Percentiles rank a stretch among this genome's conserved stretches.
Evolutionary conservation across 2,329 filamentous ascomycete species (phyloP).

Genomic region (Colletotrichum tropicale): DNA sequence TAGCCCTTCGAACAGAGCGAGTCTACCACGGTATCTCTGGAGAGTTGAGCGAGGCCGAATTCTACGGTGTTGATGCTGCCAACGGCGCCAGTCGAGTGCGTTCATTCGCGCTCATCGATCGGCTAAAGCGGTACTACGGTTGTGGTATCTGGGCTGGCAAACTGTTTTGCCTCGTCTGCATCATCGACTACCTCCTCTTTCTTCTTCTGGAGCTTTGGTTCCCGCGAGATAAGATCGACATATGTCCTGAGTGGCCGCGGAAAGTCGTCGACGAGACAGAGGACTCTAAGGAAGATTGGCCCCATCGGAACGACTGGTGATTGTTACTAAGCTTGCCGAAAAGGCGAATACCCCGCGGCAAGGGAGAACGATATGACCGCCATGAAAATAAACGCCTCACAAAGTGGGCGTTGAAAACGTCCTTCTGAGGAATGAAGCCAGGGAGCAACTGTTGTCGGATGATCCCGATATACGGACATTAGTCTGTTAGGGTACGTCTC

Average conservation of each 20-base stretch:
- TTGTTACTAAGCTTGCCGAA: background rate
- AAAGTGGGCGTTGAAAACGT: background rate
- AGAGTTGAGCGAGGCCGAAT: slow-evolving; percentile 82
- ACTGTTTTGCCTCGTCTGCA: slow-evolving; percentile 91
- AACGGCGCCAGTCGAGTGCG: slow-evolving; percentile 76
- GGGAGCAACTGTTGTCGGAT: background rate
- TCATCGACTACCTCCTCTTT: slow-evolving; percentile 93
- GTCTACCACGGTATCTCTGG: slow-evolving; percentile 95
- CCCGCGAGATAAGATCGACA: slow-evolving; percentile 84
- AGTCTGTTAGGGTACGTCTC: background rate
- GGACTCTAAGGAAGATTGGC: slow-evolving; percentile 14
- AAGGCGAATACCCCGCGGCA: background rate
- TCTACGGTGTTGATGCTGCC: slow-evolving; percentile 80
- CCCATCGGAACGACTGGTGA: background rate
- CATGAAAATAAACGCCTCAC: background rate
- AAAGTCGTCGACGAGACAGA: slow-evolving; percentile 54
- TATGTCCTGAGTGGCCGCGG: slow-evolving; percentile 89
- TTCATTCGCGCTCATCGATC: slow-evolving; percentile 91
- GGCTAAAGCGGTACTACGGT: slow-evolving; percentile 94
- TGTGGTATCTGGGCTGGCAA: slow-evolving; percentile 99
- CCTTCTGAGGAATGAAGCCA: background rate
- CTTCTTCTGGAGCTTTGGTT: slow-evolving; percentile 87
- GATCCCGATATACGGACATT: background rate
- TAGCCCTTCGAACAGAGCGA: slow-evolving; percentile 89
- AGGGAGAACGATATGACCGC: background rate